Percentiles rank a stretch among this genome's conserved stretches.
Conservation (phyloP, 2,329 filamentous ascomycete species). For the Massarina eburnea region DNA sequence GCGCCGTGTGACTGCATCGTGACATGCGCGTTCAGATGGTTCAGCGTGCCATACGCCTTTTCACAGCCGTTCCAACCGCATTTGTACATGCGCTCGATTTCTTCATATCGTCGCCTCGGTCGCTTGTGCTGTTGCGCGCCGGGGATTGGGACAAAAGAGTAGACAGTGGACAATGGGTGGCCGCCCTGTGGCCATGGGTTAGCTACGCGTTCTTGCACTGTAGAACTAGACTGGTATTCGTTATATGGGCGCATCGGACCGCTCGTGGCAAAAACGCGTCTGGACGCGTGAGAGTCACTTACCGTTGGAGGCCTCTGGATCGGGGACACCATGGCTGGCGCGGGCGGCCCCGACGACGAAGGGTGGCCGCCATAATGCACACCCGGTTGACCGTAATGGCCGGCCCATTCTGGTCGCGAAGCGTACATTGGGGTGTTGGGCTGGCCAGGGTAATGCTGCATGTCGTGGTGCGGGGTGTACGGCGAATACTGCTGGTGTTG, state of each 20-base stretch:
- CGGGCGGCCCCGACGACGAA: constrained; percentile 58
- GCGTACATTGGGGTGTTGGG: constrained; percentile 64
- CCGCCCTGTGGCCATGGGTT: constrained; percentile 44
- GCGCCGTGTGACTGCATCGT: constrained; percentile 97
- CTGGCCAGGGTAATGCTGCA: constrained; percentile 72
- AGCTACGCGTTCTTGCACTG: neutral
- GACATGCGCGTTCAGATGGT: constrained; percentile 96
- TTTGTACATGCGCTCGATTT: constrained; percentile 99
- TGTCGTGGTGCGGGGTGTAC: constrained; percentile 82
- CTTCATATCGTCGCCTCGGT: constrained; percentile 88
- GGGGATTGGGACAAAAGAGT: constrained; percentile 96
- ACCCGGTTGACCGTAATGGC: constrained; percentile 53
- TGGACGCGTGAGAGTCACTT: constrained; percentile 39
- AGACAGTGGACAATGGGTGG: constrained; percentile 72
- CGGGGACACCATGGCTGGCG: constrained; percentile 61
- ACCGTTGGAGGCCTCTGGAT: constrained; percentile 64
- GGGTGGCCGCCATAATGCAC: constrained; percentile 55
- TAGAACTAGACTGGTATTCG: neutral
- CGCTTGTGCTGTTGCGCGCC: constrained; percentile 97
- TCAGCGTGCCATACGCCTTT: constrained; percentile 96
- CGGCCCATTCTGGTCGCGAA: constrained; percentile 70
- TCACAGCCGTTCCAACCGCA: constrained; percentile 98
- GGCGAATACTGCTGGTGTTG: constrained; percentile 81
- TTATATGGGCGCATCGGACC: neutral
- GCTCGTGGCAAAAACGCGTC: neutral